These are phyloP conservation scores for Aspergillus vadensis DNA, from an alignment of 2,329 filamentous ascomycete species.

Conservation along the genomic window DNA sequence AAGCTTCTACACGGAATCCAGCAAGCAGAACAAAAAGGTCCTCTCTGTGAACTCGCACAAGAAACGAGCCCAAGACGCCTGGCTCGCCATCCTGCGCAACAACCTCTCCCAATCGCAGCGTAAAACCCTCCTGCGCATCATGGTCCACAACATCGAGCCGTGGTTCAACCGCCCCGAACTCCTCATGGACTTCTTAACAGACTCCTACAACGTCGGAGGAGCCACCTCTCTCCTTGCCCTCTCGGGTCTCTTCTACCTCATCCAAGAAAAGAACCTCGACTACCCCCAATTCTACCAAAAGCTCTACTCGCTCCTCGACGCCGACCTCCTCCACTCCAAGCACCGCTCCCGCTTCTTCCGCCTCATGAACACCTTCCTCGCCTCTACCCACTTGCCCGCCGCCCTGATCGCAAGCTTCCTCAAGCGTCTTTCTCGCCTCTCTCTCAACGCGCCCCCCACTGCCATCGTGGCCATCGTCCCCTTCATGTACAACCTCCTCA, in stretches of 20 bases:
- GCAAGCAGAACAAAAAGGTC: constrained; percentile 69
- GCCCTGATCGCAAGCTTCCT: constrained; percentile 92
- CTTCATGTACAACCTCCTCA: constrained; percentile 94
- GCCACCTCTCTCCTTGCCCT: constrained; percentile 84
- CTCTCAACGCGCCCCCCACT: constrained; percentile 84
- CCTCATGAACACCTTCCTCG: constrained; percentile 84
- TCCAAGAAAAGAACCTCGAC: constrained; percentile 89
- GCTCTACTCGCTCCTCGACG: constrained; percentile 88
- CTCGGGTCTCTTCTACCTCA: constrained; percentile 92
- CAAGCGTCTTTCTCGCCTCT: constrained; percentile 83
- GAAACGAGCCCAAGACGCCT: constrained; percentile 79
- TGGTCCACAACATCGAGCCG: constrained; percentile 77
- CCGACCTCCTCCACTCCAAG: constrained; percentile 85
- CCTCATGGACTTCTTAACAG: constrained; percentile 94
- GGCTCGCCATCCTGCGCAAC: constrained; percentile 73
- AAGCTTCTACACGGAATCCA: constrained; percentile 47
- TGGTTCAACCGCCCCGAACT: constrained; percentile 89
- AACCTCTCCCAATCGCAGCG: constrained; percentile 70
- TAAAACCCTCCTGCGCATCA: constrained; percentile 74
- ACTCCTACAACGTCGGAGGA: constrained; percentile 85
- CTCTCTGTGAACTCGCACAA: constrained; percentile 71
- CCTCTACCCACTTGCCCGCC: constrained; percentile 88
- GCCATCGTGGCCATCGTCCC: constrained; percentile 87
- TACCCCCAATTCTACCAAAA: constrained; percentile 94
- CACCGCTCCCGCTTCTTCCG: constrained; percentile 93